Evolutionary conservation across 179 eudicot genomes (phyloP).

Genomic region (Kewa caespitosa): DNA sequence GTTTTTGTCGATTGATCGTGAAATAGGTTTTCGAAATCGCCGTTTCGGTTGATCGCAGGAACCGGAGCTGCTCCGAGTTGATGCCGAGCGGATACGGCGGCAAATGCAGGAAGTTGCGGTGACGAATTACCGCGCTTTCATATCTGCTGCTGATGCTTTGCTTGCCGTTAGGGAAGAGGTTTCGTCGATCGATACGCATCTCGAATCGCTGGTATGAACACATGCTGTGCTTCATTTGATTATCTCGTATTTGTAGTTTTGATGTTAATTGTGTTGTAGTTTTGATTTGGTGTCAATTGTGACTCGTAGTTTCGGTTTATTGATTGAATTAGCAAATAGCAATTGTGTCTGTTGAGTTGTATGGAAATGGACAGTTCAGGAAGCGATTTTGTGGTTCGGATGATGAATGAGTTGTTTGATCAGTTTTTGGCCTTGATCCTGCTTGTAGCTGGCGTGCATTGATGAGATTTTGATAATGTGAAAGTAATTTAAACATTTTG

Average conservation of each 20-base stretch:
- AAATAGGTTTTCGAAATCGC: not conserved
- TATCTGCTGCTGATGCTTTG: conserved; percentile 93
- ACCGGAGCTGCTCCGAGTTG: conserved; percentile 96
- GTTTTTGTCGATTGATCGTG: not conserved
- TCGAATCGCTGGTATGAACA: conserved; percentile 67
- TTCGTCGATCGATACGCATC: conserved; percentile 83
- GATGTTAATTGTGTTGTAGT: not conserved
- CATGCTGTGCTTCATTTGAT: not conserved
- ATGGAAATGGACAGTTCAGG: no score
- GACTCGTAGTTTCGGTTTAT: not conserved
- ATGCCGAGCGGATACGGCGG: conserved; percentile 90
- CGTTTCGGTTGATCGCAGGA: conserved; percentile 41
- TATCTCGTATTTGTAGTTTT: not conserved
- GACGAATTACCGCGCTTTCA: conserved; percentile 87
- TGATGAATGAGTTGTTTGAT: not conserved
- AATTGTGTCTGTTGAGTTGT: no score
- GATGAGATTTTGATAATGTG: not conserved
- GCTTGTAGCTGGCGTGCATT: conserved; percentile 1
- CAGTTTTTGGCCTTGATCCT: not conserved
- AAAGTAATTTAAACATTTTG: not conserved
- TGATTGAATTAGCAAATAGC: not conserved
- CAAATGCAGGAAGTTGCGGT: conserved; percentile 99
- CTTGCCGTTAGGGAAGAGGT: conserved; percentile 71
- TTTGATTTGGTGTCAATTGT: not conserved
- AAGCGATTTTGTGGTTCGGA: no score